A percentile compares a stretch with the other conserved stretches of the same genome.
phyloP scores from a whole-genome alignment of 495 filamentous ascomycete genomes.

The Apiosordaria backusii region DNA sequence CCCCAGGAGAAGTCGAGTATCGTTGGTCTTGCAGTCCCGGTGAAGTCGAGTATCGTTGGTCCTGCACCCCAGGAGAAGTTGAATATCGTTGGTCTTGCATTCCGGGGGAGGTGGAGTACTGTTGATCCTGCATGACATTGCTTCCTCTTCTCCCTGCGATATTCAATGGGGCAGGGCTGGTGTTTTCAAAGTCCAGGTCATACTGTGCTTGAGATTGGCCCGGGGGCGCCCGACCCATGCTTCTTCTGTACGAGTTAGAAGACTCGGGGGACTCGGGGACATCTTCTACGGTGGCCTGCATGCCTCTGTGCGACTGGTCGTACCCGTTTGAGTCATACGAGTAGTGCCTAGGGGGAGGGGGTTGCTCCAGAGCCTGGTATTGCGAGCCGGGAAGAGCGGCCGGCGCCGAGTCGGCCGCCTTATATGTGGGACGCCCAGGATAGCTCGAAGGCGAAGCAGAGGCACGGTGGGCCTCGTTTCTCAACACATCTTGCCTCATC shows the following conservation, averaged over 20 bases:
- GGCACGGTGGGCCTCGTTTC: constrained; percentile 46
- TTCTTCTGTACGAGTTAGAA: constrained; percentile 44
- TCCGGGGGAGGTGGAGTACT: constrained; percentile 16
- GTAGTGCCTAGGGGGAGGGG: constrained; percentile 43
- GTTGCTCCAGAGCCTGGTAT: constrained; percentile 30
- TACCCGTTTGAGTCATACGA: constrained; percentile 46
- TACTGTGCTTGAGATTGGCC: constrained; percentile 30
- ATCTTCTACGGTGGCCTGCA: constrained; percentile 70
- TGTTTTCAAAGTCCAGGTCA: constrained; percentile 32
- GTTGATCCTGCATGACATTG: constrained; percentile 1
- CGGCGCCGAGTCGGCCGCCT: constrained; percentile 43
- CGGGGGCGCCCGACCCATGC: constrained; percentile 32
- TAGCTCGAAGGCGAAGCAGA: constrained; percentile 36
- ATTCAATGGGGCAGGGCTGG: constrained; percentile 48
- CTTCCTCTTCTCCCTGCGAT: constrained; percentile 30
- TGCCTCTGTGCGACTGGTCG: constrained; percentile 44
- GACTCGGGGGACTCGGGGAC: constrained; percentile 51
- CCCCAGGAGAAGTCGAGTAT: background rate
- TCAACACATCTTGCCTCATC: constrained; percentile 50
- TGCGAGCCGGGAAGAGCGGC: constrained; percentile 28
- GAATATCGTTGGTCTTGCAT: constrained; percentile 7
- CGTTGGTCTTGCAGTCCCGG: background rate
- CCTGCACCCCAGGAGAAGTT: background rate
- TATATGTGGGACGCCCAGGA: constrained; percentile 47
- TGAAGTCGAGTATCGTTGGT: constrained; percentile 1